Percentiles rank a stretch among this genome's conserved stretches.
Conservation (phyloP, 352 stramenopile genomes). For the Globisporangium abappressorium region DNA sequence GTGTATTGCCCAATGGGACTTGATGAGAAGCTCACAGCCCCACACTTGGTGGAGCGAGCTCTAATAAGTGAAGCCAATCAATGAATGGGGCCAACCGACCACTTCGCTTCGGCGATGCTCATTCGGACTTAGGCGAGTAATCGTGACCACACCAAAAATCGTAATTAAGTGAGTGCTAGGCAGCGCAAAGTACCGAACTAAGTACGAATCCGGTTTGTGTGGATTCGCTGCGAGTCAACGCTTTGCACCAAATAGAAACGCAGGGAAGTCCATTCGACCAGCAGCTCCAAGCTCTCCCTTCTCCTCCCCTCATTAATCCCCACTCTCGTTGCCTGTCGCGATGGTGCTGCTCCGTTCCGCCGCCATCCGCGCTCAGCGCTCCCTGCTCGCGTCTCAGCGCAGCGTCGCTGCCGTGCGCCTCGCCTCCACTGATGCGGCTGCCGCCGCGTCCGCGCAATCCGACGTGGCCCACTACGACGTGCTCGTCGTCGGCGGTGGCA, state of each 20-base stretch:
- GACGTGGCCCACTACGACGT: slow-evolving; percentile 70
- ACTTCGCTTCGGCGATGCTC: background rate
- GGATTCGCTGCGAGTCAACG: slow-evolving; percentile 9
- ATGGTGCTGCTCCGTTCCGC: slow-evolving; percentile 16
- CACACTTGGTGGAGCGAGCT: background rate
- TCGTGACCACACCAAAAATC: background rate
- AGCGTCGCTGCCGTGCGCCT: slow-evolving; percentile 20
- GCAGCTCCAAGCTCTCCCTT: background rate
- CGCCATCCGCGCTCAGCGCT: slow-evolving; percentile 12
- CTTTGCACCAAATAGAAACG: slow-evolving; percentile 1
- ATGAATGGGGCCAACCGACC: too few species aligned
- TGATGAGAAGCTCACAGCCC: too few species aligned
- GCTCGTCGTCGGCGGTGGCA: slow-evolving; percentile 77
- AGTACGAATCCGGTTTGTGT: slow-evolving; percentile 1
- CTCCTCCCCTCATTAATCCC: background rate
- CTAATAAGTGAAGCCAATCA: background rate
- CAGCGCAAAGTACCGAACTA: background rate
- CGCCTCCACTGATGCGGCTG: slow-evolving; percentile 22
- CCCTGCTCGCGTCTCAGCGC: slow-evolving; percentile 15
- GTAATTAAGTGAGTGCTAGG: background rate
- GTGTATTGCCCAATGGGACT: background rate
- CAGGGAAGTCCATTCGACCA: slow-evolving; percentile 8
- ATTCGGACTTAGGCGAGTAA: background rate
- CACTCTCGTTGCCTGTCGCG: background rate
- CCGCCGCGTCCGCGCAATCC: slow-evolving; percentile 20